Evolutionary conservation across 371 early-diverging fungal species (phyloP).

Genomic region (Enteropsectra breve): DNA sequence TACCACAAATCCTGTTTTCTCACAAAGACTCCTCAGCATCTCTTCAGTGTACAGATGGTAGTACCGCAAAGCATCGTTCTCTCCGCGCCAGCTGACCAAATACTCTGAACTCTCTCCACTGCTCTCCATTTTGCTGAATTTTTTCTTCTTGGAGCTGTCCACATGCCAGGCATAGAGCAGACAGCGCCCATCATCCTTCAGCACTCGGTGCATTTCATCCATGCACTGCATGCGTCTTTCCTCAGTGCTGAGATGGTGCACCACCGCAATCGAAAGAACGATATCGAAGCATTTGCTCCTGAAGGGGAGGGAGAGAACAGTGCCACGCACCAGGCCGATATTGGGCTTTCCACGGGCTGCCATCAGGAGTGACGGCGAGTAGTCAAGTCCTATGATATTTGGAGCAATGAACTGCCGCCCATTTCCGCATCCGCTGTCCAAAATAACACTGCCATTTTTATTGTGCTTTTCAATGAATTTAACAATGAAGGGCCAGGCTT

Average conservation of each 20-base stretch:
- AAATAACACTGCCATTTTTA: conserved; percentile 19
- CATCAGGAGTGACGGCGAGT: conserved; percentile 36
- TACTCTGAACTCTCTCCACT: conserved; percentile 29
- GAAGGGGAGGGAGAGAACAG: conserved; percentile 39
- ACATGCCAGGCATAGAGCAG: conserved; percentile 59
- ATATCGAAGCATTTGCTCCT: conserved; percentile 44
- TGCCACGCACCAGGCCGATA: conserved; percentile 36
- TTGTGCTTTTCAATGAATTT: conserved; percentile 45
- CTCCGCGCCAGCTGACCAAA: conserved; percentile 52
- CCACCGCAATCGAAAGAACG: conserved; percentile 56
- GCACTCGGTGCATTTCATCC: conserved; percentile 33
- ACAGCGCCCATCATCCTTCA: conserved; percentile 41
- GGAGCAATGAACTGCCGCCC: conserved; percentile 49
- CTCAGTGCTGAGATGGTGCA: conserved; percentile 56
- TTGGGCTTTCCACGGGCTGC: conserved; percentile 4
- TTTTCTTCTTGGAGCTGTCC: conserved; percentile 33
- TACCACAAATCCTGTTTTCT: conserved; percentile 29
- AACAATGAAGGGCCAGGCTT: conserved; percentile 50
- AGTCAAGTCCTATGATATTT: conserved; percentile 50
- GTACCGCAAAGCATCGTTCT: conserved; percentile 47
- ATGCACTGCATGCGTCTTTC: conserved; percentile 45
- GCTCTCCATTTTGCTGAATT: conserved; percentile 42
- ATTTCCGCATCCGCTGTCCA: conserved; percentile 60
- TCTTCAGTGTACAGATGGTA: conserved; percentile 50
- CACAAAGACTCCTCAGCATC: conserved; percentile 31